Evolutionary conservation across 2,329 filamentous ascomycete species (phyloP).

Genomic region (Apiospora rasikravindrae): DNA sequence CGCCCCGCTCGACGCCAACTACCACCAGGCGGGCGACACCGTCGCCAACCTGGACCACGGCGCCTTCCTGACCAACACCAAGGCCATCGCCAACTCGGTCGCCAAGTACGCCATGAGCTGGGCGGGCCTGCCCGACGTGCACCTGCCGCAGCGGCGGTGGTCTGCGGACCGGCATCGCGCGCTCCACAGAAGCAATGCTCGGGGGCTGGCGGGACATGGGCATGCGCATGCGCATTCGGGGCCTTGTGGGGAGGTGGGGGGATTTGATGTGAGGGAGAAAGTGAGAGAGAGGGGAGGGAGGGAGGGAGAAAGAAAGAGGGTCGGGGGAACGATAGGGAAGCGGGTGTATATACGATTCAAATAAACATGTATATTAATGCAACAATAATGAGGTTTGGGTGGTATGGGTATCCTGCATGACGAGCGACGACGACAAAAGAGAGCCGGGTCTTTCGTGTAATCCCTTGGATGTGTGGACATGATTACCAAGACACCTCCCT

Average conservation of each 20-base stretch:
- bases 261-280: not conserved
- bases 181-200: not conserved
- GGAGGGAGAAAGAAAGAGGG: no score
- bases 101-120: slow-evolving; percentile 23
- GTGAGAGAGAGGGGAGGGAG: not conserved
- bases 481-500: no score
- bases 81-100: slow-evolving; percentile 29
- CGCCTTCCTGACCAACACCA: slow-evolving; percentile 38
- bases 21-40: slow-evolving; percentile 42
- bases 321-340: no score
- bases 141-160: slow-evolving; percentile 20
- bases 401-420: no score
- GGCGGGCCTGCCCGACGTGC: slow-evolving; percentile 18
- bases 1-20: slow-evolving; percentile 38
- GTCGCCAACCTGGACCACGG: slow-evolving; percentile 38
- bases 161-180: slow-evolving; percentile 9
- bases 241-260: slow-evolving; percentile 18
- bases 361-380: no score
- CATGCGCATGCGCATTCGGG: slow-evolving; percentile 21
- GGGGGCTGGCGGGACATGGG: not conserved
- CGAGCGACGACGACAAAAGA: no score
- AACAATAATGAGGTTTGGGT: no score
- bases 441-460: no score
- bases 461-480: no score
- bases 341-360: no score